Percentiles rank a stretch among this genome's conserved stretches.
Conservation (phyloP, 208 protist species). For the Leishmania mexicana region DNA sequence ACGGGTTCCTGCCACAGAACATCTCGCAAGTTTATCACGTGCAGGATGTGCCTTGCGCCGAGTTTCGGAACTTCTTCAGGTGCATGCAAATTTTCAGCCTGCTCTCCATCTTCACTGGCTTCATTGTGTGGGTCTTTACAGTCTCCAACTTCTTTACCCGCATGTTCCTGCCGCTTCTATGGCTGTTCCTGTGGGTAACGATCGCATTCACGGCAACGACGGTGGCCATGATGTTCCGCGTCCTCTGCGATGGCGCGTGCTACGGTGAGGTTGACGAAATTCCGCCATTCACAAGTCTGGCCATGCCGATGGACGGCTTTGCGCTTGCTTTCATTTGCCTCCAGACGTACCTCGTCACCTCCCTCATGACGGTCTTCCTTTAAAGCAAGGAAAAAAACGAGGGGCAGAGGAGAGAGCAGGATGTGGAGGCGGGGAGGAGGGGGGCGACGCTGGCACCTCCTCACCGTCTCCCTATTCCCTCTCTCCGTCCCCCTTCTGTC, state of each 20-base stretch:
- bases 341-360: conserved; percentile 29
- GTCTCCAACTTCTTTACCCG: conserved; percentile 48
- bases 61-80: conserved; percentile 39
- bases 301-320: conserved; percentile 48
- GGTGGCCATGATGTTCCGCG: conserved; percentile 35
- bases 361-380: conserved; percentile 41
- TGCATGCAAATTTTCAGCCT: conserved; percentile 43
- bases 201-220: conserved; percentile 32
- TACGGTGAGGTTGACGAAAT: conserved; percentile 33
- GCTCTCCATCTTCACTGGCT: conserved; percentile 44
- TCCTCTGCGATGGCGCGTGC: conserved; percentile 41
- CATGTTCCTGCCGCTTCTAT: conserved; percentile 53
- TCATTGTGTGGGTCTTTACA: conserved; percentile 39
- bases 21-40: conserved; percentile 44
- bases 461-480: not conserved
- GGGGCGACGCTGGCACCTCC: not conserved
- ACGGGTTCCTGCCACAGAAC: conserved; percentile 30
- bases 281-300: conserved; percentile 38
- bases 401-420: not conserved
- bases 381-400: conserved; percentile 1
- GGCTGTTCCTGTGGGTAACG: conserved; percentile 47
- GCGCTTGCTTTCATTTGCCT: conserved; percentile 39
- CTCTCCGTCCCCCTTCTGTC: not conserved
- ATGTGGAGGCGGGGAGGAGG: not conserved
- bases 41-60: conserved; percentile 55